These are phyloP conservation scores for Hypoxylon sp. DNA, from an alignment of 2,329 filamentous ascomycete species.

Conservation along the genomic window DNA sequence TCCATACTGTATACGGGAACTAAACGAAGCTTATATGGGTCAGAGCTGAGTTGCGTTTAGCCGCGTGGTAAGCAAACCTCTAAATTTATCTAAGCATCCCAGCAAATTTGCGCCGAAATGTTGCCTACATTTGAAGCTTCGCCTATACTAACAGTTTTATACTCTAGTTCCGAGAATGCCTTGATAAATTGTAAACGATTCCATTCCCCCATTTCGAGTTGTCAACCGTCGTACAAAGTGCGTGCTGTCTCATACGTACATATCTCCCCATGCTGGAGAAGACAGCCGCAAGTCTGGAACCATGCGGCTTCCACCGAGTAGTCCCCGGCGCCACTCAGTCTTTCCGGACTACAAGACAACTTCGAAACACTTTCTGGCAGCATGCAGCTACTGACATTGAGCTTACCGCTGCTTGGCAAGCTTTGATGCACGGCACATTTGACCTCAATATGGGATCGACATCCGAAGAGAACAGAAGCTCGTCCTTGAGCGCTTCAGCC, in stretches of 20 bases:
- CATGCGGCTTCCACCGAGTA: slow-evolving; percentile 67
- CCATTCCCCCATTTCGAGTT: slow-evolving; percentile 4
- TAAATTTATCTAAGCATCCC: neutral
- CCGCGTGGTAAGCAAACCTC: neutral
- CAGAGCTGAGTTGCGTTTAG: neutral
- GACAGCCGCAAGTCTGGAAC: slow-evolving; percentile 68
- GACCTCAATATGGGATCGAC: slow-evolving; percentile 46
- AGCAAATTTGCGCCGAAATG: slow-evolving; percentile 7
- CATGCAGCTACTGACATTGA: slow-evolving; percentile 66
- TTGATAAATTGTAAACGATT: neutral
- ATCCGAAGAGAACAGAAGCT: slow-evolving; percentile 46
- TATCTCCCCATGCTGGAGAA: slow-evolving; percentile 67
- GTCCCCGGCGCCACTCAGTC: slow-evolving; percentile 57
- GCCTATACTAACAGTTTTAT: slow-evolving; percentile 1
- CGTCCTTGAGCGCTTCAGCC: slow-evolving; percentile 59
- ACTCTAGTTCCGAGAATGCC: slow-evolving; percentile 26
- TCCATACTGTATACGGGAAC: neutral
- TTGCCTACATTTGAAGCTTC: neutral
- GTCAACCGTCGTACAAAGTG: slow-evolving; percentile 22
- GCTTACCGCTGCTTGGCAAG: slow-evolving; percentile 59
- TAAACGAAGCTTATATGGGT: neutral
- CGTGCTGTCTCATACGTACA: slow-evolving; percentile 16
- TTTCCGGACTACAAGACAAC: slow-evolving; percentile 58
- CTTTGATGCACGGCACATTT: slow-evolving; percentile 53
- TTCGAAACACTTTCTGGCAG: slow-evolving; percentile 67